Percentiles rank a stretch among this genome's conserved stretches.
These are phyloP conservation scores for Botrytis medusae DNA, from an alignment of 2,329 filamentous ascomycete genomes.

Conservation along the genomic window DNA sequence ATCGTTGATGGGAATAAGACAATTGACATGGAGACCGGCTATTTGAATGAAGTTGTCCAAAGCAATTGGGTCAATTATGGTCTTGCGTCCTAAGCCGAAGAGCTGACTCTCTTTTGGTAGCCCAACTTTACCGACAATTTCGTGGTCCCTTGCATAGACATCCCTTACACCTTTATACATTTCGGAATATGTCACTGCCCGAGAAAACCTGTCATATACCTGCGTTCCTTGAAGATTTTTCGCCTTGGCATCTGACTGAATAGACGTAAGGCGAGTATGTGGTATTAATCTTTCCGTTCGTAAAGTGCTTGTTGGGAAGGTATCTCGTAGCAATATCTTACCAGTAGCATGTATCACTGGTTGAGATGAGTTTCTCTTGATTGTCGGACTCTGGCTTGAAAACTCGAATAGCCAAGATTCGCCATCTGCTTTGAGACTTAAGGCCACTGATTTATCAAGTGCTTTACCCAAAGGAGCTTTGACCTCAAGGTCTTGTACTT, in stretches of 20 bases:
- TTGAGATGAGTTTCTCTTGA: not conserved
- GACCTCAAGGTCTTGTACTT: not conserved
- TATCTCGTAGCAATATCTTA: not conserved
- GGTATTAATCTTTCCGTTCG: not conserved
- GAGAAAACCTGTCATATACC: constrained; percentile 1
- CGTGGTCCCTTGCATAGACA: not conserved
- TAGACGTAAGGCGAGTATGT: not conserved
- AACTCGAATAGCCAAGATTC: not conserved
- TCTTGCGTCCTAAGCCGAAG: not conserved
- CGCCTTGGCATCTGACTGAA: not conserved
- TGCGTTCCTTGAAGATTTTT: not conserved
- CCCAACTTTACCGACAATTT: not conserved
- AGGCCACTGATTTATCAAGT: not conserved
- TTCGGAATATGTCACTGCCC: constrained; percentile 6
- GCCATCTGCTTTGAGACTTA: not conserved
- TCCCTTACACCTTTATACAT: constrained; percentile 6
- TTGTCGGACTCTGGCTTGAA: not conserved
- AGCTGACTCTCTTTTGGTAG: not conserved
- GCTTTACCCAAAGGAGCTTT: not conserved
- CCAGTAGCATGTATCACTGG: not conserved
- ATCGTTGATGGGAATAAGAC: not conserved
- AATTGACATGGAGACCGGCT: constrained; percentile 35
- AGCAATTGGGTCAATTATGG: not conserved
- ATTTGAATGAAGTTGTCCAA: constrained; percentile 42
- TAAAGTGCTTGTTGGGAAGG: not conserved